Evolutionary conservation across 1,139 yeast species (phyloP).

Genomic region (Eremothecium coryli): DNA sequence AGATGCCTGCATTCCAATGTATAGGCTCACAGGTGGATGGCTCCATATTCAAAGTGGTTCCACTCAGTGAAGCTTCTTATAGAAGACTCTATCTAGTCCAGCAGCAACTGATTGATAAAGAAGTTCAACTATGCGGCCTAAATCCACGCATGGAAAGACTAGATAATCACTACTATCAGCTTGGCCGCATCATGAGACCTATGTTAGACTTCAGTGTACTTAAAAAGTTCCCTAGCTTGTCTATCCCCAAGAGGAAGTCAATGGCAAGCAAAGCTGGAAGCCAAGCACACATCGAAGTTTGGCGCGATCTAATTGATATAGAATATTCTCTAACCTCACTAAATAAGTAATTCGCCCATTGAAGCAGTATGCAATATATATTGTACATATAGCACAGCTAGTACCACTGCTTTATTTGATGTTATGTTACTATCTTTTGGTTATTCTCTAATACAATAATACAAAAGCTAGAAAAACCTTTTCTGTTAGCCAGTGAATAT

Average conservation of each 20-base stretch:
- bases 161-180: conserved; percentile 34
- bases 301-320: conserved; percentile 57
- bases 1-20: conserved; percentile 36
- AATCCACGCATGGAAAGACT: conserved; percentile 68
- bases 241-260: conserved; percentile 46
- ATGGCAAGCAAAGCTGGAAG: conserved; percentile 51
- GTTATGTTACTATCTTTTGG: background rate
- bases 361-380: too few relatives aligned
- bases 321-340: conserved; percentile 32
- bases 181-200: conserved; percentile 37
- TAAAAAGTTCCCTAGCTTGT: conserved; percentile 43
- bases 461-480: too few relatives aligned
- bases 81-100: conserved; percentile 78
- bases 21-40: conserved; percentile 78
- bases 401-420: background rate
- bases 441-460: too few relatives aligned
- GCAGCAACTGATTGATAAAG: conserved; percentile 67
- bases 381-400: conserved; percentile 1
- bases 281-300: conserved; percentile 48
- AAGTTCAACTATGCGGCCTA: conserved; percentile 61
- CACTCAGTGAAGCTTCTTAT: conserved; percentile 65
- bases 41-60: conserved; percentile 62
- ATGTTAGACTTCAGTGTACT: conserved; percentile 54
- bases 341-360: conserved; percentile 8
- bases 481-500: too few relatives aligned